These are phyloP conservation scores for Fusarium chaquense DNA, from an alignment of 2,329 filamentous ascomycete species.

Conservation along the genomic window DNA sequence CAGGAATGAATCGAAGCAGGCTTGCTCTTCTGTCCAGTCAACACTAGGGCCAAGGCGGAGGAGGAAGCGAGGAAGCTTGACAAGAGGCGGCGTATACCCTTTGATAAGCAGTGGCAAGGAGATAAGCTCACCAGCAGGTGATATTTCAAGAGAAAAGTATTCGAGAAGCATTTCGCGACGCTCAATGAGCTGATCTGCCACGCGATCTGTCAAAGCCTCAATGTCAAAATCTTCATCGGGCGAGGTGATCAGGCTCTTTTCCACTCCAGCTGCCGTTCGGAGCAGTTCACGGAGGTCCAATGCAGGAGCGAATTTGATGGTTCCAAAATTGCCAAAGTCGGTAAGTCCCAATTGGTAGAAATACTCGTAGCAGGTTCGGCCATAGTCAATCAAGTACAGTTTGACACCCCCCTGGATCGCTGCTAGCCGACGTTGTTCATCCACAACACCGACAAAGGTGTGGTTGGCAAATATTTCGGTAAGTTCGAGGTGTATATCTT, in stretches of 20 bases:
- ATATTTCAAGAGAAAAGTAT: constrained; percentile 91
- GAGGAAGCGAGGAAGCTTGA: constrained; percentile 89
- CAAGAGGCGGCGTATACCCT: constrained; percentile 86
- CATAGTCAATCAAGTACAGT: constrained; percentile 93
- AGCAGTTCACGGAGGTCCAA: constrained; percentile 79
- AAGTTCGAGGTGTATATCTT: constrained; percentile 84
- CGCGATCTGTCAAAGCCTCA: constrained; percentile 72
- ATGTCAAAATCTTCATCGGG: constrained; percentile 72
- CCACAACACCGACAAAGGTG: constrained; percentile 93
- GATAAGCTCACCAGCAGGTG: constrained; percentile 78
- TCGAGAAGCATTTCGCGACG: constrained; percentile 88
- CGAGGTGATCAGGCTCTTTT: constrained; percentile 63
- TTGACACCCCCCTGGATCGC: constrained; percentile 94
- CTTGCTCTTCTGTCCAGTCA: constrained; percentile 85
- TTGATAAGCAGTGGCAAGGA: constrained; percentile 88
- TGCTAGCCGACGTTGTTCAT: constrained; percentile 86
- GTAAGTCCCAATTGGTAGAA: constrained; percentile 96
- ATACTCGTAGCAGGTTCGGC: constrained; percentile 85
- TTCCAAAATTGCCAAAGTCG: constrained; percentile 94
- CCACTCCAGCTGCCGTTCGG: constrained; percentile 76
- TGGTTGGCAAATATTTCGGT: constrained; percentile 89
- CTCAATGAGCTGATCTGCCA: constrained; percentile 77
- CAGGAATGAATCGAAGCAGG: constrained; percentile 88
- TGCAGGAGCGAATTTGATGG: constrained; percentile 82
- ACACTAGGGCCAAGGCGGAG: constrained; percentile 89